Base-by-base conservation (phyloP, 2,329 filamentous ascomycete species). In the Dactylellina sp. region DNA sequence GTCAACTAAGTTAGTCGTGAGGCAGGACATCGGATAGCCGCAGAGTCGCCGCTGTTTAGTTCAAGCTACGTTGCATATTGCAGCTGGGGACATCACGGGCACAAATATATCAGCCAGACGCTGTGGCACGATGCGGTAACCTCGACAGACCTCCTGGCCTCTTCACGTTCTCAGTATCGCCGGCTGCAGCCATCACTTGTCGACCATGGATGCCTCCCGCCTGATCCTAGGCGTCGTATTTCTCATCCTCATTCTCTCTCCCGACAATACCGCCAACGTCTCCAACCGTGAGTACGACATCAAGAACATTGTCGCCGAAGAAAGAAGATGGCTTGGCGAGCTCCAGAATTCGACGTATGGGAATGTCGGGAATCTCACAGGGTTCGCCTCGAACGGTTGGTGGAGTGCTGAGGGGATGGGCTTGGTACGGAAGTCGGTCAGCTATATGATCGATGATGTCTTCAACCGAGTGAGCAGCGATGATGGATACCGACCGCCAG, bases 311-410 rank as follows among this genome's bases (percentile, higher is more conserved):
- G 75, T 78, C 55, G 50, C 61, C 4, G 75, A 76, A 25, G 76
- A 77, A 47, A 71, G 72, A 40, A 35, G 47, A 52, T 75, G 76
- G 68, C 77, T 79, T 47, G 75, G 76, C 25, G 71, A 71, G 40
- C 70, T 79, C 22, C 75, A 75, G 35, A 79, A 78, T 60, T 78
- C 77, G 1, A 78, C 77, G 24, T 79, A 76, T 50, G 77, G 77
- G 7, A 74, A 65, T 14, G 76, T 77, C n/a, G 78, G 77, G 20
- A 78, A 78, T 44, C 59, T 78, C 16, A 78, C 76, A 12, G 78
- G 77, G 6, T 75, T 79, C 28, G 72, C 57, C 24, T 44, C 52
- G 32, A 62, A 57, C 56, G 72, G 74, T 4, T 62, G 53, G 63
- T 57, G 65, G 55, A 65, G 64, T n/a, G 49, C 39, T 4, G 53